Conservation (phyloP, 768 basidiomycete genomes). For the Multifurca ochricompacta region DNA sequence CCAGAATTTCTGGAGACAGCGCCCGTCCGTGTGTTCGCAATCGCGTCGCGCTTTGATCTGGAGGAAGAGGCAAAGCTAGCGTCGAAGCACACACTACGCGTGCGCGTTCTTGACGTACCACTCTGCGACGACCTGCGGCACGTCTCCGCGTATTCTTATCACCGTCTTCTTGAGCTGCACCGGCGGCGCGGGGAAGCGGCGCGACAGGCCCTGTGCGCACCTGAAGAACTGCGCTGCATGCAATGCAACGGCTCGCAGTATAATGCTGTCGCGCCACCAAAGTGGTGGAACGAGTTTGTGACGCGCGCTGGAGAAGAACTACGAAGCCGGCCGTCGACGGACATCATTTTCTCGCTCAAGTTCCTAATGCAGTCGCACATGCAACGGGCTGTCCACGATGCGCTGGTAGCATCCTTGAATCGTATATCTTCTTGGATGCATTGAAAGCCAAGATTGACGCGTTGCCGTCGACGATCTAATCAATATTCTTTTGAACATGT, state of each 20-base stretch:
- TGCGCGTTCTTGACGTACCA: constrained; percentile 48
- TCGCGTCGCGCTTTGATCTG: constrained; percentile 58
- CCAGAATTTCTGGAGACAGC: constrained; percentile 38
- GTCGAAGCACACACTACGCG: constrained; percentile 47
- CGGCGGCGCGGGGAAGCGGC: constrained; percentile 44
- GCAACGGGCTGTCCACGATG: constrained; percentile 54
- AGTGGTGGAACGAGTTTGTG: constrained; percentile 65
- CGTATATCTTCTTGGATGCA: constrained; percentile 45
- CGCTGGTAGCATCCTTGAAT: constrained; percentile 55
- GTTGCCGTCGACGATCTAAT: constrained; percentile 38
- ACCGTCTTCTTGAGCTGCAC: constrained; percentile 55
- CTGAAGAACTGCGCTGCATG: constrained; percentile 53
- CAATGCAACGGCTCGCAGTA: constrained; percentile 52
- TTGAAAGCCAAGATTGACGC: constrained; percentile 54
- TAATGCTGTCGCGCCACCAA: constrained; percentile 43
- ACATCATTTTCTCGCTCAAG: constrained; percentile 50
- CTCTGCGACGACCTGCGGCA: constrained; percentile 54
- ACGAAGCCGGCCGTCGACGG: constrained; percentile 44
- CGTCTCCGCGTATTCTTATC: constrained; percentile 63
- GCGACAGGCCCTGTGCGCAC: constrained; percentile 36
- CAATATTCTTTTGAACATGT: no score
- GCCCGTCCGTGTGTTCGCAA: constrained; percentile 61
- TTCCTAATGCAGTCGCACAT: constrained; percentile 49
- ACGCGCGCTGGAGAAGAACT: constrained; percentile 52
- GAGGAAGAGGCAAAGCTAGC: constrained; percentile 56